Evolutionary conservation across 2,329 filamentous ascomycete genomes (phyloP), one percentile per base, ranked within the genome.

Genomic region (Scytalidium lignicola): DNA sequence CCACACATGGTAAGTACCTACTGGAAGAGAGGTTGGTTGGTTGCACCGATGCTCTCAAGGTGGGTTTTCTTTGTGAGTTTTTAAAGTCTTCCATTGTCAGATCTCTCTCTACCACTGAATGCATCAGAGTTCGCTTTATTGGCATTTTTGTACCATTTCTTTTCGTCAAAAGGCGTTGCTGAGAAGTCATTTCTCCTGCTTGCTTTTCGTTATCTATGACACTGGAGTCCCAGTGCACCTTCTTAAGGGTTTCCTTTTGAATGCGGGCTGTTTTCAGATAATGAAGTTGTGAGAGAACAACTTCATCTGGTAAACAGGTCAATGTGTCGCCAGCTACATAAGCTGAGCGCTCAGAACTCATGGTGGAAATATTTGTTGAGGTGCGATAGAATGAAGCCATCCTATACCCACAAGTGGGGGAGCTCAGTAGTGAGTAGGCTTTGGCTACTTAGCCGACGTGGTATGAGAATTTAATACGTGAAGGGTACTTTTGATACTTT

Each of bases 151-250:
- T 17, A 23, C 32, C 6, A 37, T 37, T 17, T n/a, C n/a, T 8
- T 37, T 37, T 37, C 15, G 5, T 37, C 32, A 37, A 5, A 13
- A 37, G n/a, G 6, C 32, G 32, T n/a, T 37, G 32, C 15, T 37
- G 32, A 37, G 10, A 37, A 9, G 32, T 32, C 21, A 19, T 41
- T 18, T 20, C 43, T 45, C 41, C 32, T 40, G 32, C 12, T 5
- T 12, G 29, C 17, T 45, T 41, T 23, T 56, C 50, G 28, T 54
- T 55, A 39, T 54, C 49, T 28, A 57, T 23, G 9, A 53, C 45
- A 10, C 52, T 41, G 9, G 53, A 21, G 32, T 49, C 51, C 52
- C 56, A 62, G 20, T 47, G 52, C 9, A 61, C 57, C 41, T 32
- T 53, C 42, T 59, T 59, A 18, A 5, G 15, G 15, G n/a, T 37